Evolutionary conservation across 352 stramenopile genomes (phyloP).

Genomic region (Elongisporangium undulatum): DNA sequence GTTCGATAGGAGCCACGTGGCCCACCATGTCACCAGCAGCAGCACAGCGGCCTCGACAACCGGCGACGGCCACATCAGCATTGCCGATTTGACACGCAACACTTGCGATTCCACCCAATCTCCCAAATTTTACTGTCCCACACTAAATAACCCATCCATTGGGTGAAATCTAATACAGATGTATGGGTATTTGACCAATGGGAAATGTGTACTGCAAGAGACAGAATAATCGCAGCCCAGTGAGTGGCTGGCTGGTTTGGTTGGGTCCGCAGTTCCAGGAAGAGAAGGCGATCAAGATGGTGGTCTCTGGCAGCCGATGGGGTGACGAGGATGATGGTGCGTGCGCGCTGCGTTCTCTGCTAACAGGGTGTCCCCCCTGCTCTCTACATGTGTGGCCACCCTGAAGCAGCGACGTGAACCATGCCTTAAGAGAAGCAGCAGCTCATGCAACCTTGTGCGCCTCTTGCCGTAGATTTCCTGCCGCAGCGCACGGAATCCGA

Average conservation of each 20-base stretch:
- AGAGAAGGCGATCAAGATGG: constrained; percentile 30
- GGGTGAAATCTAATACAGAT: too few species aligned
- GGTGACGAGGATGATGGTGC: constrained; percentile 68
- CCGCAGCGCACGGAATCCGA: constrained; percentile 81
- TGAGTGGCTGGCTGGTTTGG: background rate
- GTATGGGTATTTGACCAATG: background rate
- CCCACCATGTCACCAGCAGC: constrained; percentile 24
- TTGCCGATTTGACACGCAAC: background rate
- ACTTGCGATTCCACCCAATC: background rate
- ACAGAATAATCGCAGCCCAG: background rate
- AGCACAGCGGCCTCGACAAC: constrained; percentile 31
- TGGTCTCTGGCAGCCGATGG: constrained; percentile 71
- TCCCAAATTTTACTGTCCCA: background rate
- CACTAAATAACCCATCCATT: background rate
- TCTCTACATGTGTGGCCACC: background rate
- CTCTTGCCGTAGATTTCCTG: constrained; percentile 40
- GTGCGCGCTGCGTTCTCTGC: constrained; percentile 2
- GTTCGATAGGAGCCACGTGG: constrained; percentile 17
- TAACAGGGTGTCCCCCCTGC: background rate
- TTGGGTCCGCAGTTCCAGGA: background rate
- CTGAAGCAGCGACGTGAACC: background rate
- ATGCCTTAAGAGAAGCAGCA: background rate
- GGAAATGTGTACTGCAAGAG: background rate
- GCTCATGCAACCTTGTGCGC: background rate
- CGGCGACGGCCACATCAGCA: constrained; percentile 11